Base-by-base conservation (phyloP, 495 filamentous ascomycete genomes). In the Aspergillus ostianus region DNA sequence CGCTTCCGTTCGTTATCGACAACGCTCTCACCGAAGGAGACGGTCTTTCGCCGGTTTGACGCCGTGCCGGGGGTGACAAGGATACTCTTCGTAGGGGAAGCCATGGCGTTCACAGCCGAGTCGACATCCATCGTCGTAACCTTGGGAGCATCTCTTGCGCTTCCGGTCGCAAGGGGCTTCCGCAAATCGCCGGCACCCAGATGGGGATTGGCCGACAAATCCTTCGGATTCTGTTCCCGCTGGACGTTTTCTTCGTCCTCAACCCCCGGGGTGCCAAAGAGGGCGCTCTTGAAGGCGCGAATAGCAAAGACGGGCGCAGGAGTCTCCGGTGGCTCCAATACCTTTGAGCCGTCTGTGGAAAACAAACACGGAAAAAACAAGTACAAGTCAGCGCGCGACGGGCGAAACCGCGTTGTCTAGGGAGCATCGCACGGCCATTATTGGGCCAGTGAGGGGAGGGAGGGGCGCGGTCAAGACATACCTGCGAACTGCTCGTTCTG, bases 221-320 rank as follows among this genome's bases (percentile, higher is more conserved):
- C 53, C 36, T 69, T 69, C 54, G 65, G 49, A 23, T 68, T 64
- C 7, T 62, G 32, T 7, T 54, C 55, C 54, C 51, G 29, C 7
- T 58, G 59, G 15, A 46, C 64, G 44, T 64, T 64, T 7, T 70
- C 63, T 19, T 74, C 71, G 15, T 82, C 73, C 1, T 77, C 73
- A 21, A 77, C 80, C 19, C 82, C 84, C 18, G 91, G 91, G 3
- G 91, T 93, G 36, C 95, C 94, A 78, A 96, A 98, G 41, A 98
- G 71, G 18, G 90, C 92, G 56, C 89, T 92, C 66, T 90, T 94
- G 73, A 98, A 86, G 18, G 94, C 95, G 66, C 93, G 92, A 57
- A 94, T 84, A 13, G 93, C 93, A 77, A 98, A 98, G 2, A 97
- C 84, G 21, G 93, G 92, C 26, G 92, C 95, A 12, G 94, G 95